These are phyloP conservation scores for Eucalyptus leucophloia DNA, from an alignment of 345 rosid species.

Conservation along the genomic window DNA sequence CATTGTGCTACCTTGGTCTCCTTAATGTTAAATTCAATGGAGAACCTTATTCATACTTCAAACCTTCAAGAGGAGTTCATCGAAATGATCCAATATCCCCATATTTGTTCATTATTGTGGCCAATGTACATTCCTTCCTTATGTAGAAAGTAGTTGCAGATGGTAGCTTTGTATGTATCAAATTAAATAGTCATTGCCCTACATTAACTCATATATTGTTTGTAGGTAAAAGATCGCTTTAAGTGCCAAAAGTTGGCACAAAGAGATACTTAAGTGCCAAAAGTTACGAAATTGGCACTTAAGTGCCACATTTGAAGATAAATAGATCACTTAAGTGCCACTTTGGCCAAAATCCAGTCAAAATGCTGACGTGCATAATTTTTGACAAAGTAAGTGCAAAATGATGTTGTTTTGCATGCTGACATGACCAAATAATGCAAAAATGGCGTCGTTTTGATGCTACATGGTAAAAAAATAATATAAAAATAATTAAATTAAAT, in stretches of 20 bases:
- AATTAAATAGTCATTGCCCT: neutral
- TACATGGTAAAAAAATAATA: no score
- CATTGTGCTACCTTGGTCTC: neutral
- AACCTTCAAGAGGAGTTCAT: neutral
- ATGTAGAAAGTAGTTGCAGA: neutral
- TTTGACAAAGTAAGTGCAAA: no score
- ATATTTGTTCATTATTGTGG: neutral
- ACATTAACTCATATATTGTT: neutral
- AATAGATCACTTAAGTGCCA: no score
- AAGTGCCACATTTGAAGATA: no score
- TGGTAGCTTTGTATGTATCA: neutral
- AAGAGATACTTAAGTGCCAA: no score
- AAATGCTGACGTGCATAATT: no score
- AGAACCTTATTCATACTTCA: neutral
- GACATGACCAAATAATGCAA: no score
- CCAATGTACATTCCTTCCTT: neutral
- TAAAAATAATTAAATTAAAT: no score
- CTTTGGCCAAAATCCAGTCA: no score
- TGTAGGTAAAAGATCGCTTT: neutral
- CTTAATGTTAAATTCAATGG: neutral
- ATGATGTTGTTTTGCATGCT: rapidly evolving
- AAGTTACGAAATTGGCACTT: no score
- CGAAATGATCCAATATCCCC: neutral
- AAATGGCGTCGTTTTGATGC: rapidly evolving
- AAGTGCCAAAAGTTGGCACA: no score